These are phyloP conservation scores for Stephania cephalantha DNA, from an alignment of 164 flowering plant species.

Conservation along the genomic window DNA sequence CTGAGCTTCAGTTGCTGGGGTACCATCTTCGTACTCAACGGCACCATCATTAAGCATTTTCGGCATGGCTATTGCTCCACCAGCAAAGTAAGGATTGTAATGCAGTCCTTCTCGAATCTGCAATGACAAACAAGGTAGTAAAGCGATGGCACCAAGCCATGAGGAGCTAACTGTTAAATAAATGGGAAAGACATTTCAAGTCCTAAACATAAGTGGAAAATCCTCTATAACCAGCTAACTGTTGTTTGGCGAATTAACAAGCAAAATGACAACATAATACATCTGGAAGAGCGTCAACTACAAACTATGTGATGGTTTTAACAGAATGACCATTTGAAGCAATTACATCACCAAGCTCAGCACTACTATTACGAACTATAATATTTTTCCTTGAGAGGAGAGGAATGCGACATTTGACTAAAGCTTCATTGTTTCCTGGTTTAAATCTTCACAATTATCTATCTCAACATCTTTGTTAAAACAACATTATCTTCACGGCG, in stretches of 20 bases:
- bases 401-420: neutral
- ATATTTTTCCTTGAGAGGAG: no score
- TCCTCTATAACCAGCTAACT: neutral
- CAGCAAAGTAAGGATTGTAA: slow-evolving; percentile 59
- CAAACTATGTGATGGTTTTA: neutral
- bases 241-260: neutral
- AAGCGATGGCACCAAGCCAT: neutral
- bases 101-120: slow-evolving; percentile 55
- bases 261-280: neutral
- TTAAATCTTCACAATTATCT: no score
- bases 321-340: neutral
- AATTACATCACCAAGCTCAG: neutral
- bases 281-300: neutral
- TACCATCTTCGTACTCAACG: slow-evolving; percentile 53
- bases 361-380: neutral
- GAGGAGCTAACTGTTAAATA: neutral
- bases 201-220: neutral
- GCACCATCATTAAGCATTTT: slow-evolving; percentile 58
- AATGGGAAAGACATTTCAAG: neutral
- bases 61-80: slow-evolving; percentile 65
- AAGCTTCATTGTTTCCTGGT: neutral
- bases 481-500: no score
- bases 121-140: neutral
- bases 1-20: slow-evolving; percentile 58
- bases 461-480: no score